Evolutionary conservation across 805 yeast genomes (phyloP).

Genomic region (Candida germanica): DNA sequence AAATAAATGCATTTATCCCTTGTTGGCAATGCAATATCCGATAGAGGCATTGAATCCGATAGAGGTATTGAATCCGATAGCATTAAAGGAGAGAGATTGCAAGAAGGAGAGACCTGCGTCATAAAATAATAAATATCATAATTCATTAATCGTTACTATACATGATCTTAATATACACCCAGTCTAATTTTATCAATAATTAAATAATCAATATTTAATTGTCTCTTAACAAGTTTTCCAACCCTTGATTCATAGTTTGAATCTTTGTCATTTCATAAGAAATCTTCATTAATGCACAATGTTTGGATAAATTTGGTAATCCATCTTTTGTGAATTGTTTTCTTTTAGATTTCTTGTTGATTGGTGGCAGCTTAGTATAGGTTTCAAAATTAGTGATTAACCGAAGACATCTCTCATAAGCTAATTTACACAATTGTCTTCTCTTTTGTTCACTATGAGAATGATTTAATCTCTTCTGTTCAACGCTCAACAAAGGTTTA

Average conservation of each 20-base stretch:
- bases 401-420: slow-evolving; percentile 41
- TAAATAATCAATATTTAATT: too few species aligned
- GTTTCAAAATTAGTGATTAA: slow-evolving; percentile 40
- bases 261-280: slow-evolving; percentile 36
- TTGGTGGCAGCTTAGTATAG: slow-evolving; percentile 28
- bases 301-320: slow-evolving; percentile 43
- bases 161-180: not conserved
- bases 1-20: too few species aligned
- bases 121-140: slow-evolving; percentile 3
- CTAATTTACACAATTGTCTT: slow-evolving; percentile 42
- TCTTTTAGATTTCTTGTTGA: slow-evolving; percentile 32
- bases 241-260: slow-evolving; percentile 29
- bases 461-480: slow-evolving; percentile 42
- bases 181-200: slow-evolving; percentile 1
- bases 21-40: too few species aligned
- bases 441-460: slow-evolving; percentile 42
- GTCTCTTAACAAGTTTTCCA: slow-evolving; percentile 25
- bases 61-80: too few species aligned
- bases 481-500: slow-evolving; percentile 36
- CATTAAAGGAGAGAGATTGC: too few species aligned
- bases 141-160: slow-evolving; percentile 9
- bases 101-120: too few species aligned
- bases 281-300: slow-evolving; percentile 39
- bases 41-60: too few species aligned
- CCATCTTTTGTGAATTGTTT: slow-evolving; percentile 42